phyloP scores from a whole-genome alignment of 2,329 filamentous ascomycete genomes.

The Nothophaeocryptopus gaeumannii region DNA sequence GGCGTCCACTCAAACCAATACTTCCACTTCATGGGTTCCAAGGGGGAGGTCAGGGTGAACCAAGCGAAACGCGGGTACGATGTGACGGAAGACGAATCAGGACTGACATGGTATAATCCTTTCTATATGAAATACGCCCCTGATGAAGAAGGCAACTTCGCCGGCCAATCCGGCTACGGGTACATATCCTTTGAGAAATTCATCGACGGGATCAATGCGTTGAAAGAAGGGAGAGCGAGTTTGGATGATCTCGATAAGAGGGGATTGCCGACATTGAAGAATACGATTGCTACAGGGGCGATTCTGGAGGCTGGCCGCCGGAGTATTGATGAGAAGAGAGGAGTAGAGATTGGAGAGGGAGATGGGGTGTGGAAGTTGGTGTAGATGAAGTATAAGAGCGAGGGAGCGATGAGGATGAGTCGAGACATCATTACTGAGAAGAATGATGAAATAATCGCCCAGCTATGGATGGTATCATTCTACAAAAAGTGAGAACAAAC shows the following conservation, averaged over 20 bases:
- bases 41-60: constrained; percentile 84
- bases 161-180: constrained; percentile 85
- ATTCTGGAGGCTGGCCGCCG: constrained; percentile 83
- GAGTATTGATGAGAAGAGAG: constrained; percentile 77
- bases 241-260: constrained; percentile 75
- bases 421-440: too few relatives aligned
- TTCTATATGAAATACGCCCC: constrained; percentile 31
- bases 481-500: too few relatives aligned
- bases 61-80: constrained; percentile 95
- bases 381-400: constrained; percentile 36
- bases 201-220: constrained; percentile 75
- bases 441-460: background rate
- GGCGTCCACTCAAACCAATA: constrained; percentile 97
- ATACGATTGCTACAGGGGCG: constrained; percentile 87
- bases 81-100: constrained; percentile 74
- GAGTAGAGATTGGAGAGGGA: constrained; percentile 69
- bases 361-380: constrained; percentile 67
- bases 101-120: constrained; percentile 83
- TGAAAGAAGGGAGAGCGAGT: constrained; percentile 71
- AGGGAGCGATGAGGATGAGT: too few relatives aligned
- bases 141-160: constrained; percentile 84
- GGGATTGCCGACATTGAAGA: constrained; percentile 78
- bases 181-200: constrained; percentile 97
- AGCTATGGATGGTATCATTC: background rate
- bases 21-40: constrained; percentile 86